phyloP scores from a whole-genome alignment of 257 asterid species.

The Nicotiana noctiflora region DNA sequence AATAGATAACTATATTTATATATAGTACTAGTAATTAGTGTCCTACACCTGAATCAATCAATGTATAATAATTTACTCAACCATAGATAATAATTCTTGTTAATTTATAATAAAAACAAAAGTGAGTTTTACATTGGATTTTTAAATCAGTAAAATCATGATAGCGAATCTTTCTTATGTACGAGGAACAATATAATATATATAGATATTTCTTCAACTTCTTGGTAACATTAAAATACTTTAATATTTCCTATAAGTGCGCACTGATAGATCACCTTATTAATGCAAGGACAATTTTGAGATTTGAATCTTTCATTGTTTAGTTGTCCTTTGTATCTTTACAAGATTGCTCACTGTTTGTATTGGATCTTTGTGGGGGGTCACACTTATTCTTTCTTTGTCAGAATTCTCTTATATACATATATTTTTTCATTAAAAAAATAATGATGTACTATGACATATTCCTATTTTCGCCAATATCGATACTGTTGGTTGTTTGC shows the following conservation, averaged over 20 bases:
- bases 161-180: conserved; percentile 24
- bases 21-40: conserved; percentile 12
- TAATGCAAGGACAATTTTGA: conserved; percentile 29
- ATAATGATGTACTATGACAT: conserved; percentile 9
- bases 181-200: conserved; percentile 33
- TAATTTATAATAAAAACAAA: conserved; percentile 9
- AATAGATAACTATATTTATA: conserved; percentile 11
- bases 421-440: not conserved
- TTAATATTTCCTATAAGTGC: conserved; percentile 21
- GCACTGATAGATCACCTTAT: conserved; percentile 6
- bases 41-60: conserved; percentile 14
- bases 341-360: conserved; percentile 49
- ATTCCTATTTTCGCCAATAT: conserved; percentile 7
- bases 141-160: conserved; percentile 21
- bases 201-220: conserved; percentile 1
- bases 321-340: conserved; percentile 48
- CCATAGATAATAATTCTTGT: conserved; percentile 10
- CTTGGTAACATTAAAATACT: not conserved
- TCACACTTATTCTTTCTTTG: conserved; percentile 39
- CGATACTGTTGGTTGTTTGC: not conserved
- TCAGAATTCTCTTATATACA: conserved; percentile 26
- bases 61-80: not conserved
- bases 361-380: conserved; percentile 63
- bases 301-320: conserved; percentile 22
- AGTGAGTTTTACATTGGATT: conserved; percentile 9